Conservation (phyloP, 75 land plant species). For the Pinus tabuliformis region DNA sequence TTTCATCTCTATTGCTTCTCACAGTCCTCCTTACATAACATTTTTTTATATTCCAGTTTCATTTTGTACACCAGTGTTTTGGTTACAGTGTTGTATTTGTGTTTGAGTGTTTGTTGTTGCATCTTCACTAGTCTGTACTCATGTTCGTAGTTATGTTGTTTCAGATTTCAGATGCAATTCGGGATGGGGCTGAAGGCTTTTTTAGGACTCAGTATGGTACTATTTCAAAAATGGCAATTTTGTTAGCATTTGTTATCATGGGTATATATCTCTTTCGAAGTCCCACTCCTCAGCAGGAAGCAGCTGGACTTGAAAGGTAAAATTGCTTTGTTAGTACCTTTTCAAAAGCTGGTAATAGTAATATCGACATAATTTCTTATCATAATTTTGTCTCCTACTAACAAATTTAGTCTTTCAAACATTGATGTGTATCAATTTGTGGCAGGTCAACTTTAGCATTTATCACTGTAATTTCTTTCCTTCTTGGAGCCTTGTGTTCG, state of each 20-base stretch:
- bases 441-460: constrained; percentile 78
- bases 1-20: too few species aligned
- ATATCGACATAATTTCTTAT: neutral
- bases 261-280: constrained; percentile 82
- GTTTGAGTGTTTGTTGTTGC: too few species aligned
- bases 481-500: constrained; percentile 94
- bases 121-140: too few species aligned
- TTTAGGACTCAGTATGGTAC: constrained; percentile 98
- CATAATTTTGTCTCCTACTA: neutral
- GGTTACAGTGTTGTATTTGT: too few species aligned
- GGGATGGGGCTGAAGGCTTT: constrained; percentile 99
- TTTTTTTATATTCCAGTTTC: too few species aligned
- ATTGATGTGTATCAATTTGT: neutral
- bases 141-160: constrained; percentile 2
- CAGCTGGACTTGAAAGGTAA: constrained; percentile 87
- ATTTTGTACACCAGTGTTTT: too few species aligned
- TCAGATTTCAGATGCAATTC: constrained; percentile 99
- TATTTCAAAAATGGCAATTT: constrained; percentile 92
- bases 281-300: constrained; percentile 87
- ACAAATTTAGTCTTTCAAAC: neutral
- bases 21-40: too few species aligned
- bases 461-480: constrained; percentile 89
- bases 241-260: constrained; percentile 76
- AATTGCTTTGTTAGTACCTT: neutral
- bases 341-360: constrained; percentile 5